Base-by-base conservation (phyloP, 768 basidiomycete genomes). In the Leccinellum rugosiceps region DNA sequence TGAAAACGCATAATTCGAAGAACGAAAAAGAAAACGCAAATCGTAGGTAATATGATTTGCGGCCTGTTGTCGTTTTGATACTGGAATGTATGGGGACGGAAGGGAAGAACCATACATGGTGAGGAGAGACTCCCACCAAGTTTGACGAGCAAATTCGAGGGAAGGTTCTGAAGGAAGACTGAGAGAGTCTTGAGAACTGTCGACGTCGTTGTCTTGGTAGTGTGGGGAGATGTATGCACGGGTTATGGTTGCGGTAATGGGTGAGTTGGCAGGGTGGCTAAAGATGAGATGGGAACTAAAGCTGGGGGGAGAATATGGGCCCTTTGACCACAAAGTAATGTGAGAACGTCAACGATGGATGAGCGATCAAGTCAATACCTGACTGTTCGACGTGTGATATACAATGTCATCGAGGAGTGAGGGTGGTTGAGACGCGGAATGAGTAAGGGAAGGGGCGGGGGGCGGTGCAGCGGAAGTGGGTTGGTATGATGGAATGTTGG, bases 41-140 rank as follows among this genome's bases (percentile, higher is more conserved):
- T 90, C 87, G 4, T 72, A 64, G 3, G 80, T 74, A 49, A 88
- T 79, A 48, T 69, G 68, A 34, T 75, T 75, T 11, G 77, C 67
- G 13, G 81, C 78, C 10, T 68, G 60, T 34, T 81, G 79, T 25
- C 85, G 81, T 65, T 82, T 73, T 19, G 76, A 68, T 13, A 69
- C 72, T 21, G 82, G 64, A 30, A 65, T 57, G 56, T 72, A 72
- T 46, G 66, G 68, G 56, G 68, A 72, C 26, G 61, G 61, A n/a
- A 71, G 64, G 17, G 76, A 76, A 17, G 55, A 60, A 48, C 54
- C 59, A 67, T 90, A 90, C 28, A 86, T 65, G 41, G 75, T 73
- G 34, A 89, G 71, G 17, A 91, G 76, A 4, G 80, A 83, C 65
- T 90, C 90, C 85, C 87, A 92, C 90, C 90, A 90, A 23, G 83